These are phyloP conservation scores for Lentinula sp. DNA, from an alignment of 768 basidiomycete species.

Conservation along the genomic window DNA sequence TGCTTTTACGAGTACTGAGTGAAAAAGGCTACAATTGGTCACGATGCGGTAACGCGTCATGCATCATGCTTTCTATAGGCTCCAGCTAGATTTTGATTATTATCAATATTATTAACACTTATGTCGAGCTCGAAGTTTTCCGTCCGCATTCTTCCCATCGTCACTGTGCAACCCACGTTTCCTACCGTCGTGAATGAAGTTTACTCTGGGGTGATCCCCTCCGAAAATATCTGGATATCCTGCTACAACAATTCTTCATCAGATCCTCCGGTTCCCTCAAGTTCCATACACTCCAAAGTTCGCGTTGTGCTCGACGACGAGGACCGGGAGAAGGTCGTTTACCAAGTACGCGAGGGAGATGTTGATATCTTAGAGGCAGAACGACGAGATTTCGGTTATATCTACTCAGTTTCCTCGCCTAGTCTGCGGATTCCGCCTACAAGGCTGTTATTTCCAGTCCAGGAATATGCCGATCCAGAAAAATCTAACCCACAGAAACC, in stretches of 20 bases:
- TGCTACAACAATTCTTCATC: slow-evolving; percentile 36
- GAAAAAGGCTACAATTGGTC: background rate
- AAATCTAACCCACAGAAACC: slow-evolving; percentile 39
- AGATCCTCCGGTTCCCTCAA: slow-evolving; percentile 28
- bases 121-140: background rate
- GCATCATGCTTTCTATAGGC: too few species aligned
- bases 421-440: slow-evolving; percentile 42
- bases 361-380: slow-evolving; percentile 27
- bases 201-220: slow-evolving; percentile 44
- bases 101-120: background rate
- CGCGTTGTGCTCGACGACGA: slow-evolving; percentile 45
- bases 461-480: slow-evolving; percentile 43
- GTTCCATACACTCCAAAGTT: slow-evolving; percentile 63
- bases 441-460: slow-evolving; percentile 41
- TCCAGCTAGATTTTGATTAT: too few species aligned
- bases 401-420: slow-evolving; percentile 41
- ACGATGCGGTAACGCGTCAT: background rate
- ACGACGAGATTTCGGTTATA: slow-evolving; percentile 19
- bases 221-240: slow-evolving; percentile 70
- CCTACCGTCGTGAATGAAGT: slow-evolving; percentile 54
- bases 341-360: slow-evolving; percentile 43
- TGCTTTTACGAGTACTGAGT: background rate
- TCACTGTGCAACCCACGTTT: background rate
- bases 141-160: background rate
- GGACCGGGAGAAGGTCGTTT: slow-evolving; percentile 41